Evolutionary conservation across 2,329 filamentous ascomycete genomes (phyloP), one percentile per base, ranked within the genome.

Genomic region (Thermoascus crustaceus): DNA sequence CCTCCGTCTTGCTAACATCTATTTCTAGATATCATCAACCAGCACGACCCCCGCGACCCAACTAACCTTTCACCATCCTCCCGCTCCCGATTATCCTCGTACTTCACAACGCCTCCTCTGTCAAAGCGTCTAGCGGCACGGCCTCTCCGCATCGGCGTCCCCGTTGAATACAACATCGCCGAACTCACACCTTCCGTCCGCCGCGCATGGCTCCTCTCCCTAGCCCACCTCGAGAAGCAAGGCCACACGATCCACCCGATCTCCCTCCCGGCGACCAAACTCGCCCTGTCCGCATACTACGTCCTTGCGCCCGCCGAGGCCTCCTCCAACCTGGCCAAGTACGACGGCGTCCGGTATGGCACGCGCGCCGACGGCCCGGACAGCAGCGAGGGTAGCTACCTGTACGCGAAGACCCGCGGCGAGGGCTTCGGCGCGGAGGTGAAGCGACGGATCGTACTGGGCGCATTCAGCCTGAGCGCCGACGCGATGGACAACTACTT

Each of bases 401-500:
- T 94, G 2, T 96, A 91, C 58, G 78, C 87, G 0, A 69, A 72
- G 25, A 86, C 84, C 0, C 76, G 91, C 38, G 82, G 80, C 9
- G 60, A 68, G 21, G 80, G 80, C 0, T 87, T 98, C 45, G 91
- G 91, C 5, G 67, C 74, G 5, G 91, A 98, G 61, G 89, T 95
- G 7, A 79, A 82, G 53, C 74, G 86, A 35, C 78, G 91, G 24
- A 93, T 98, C 39, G 64, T 98, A 6, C 74, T 98, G 0, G 91
- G 91, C 10, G 81, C 87, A 0, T 96, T 94, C 56, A 88, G 81
- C 25, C 72, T 98, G 34, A 94, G 85, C 60, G 88, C 89, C 0
- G 78, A 83, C 42, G 87, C 87, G 7, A 91, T 93, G 53, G 83
- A 94, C 58, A 98, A 96, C 57, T 95, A 96, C 61, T 98, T 98